Evolutionary conservation across 805 yeast genomes (phyloP).

Genomic region (Ogataea thermomethanolica): DNA sequence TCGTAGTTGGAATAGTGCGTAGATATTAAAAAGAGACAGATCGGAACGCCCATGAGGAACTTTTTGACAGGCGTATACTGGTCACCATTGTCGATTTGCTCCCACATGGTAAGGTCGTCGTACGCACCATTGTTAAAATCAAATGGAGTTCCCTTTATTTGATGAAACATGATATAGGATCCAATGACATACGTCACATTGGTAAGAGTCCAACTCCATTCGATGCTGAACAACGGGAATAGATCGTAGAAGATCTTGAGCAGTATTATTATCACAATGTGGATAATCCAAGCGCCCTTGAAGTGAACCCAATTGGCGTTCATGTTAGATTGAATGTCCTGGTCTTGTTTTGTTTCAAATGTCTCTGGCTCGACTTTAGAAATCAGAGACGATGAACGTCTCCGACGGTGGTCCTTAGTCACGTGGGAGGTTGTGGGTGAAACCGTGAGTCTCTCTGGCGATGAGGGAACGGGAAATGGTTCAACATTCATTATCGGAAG

Average conservation of each 20-base stretch:
- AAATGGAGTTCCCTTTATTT: slow-evolving; percentile 95
- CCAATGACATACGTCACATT: slow-evolving; percentile 88
- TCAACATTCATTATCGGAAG: slow-evolving; percentile 19
- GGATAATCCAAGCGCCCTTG: slow-evolving; percentile 96
- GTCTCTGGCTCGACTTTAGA: slow-evolving; percentile 94
- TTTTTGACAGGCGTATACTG: slow-evolving; percentile 96
- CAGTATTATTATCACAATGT: slow-evolving; percentile 73
- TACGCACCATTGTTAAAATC: slow-evolving; percentile 96
- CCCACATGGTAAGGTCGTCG: slow-evolving; percentile 98
- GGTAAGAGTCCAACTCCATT: slow-evolving; percentile 91
- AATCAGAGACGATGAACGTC: slow-evolving; percentile 85
- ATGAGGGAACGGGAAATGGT: slow-evolving; percentile 33
- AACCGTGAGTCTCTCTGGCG: slow-evolving; percentile 33
- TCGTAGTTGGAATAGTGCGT: slow-evolving; percentile 91
- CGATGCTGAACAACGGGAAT: slow-evolving; percentile 75
- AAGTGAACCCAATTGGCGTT: slow-evolving; percentile 96
- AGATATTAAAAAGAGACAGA: slow-evolving; percentile 75
- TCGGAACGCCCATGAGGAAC: slow-evolving; percentile 89
- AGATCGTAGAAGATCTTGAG: slow-evolving; percentile 75
- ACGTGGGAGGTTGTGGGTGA: slow-evolving; percentile 34
- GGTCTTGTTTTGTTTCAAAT: slow-evolving; percentile 88
- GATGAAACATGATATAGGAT: slow-evolving; percentile 92
- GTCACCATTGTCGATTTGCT: slow-evolving; percentile 85
- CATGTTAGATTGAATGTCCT: slow-evolving; percentile 79
- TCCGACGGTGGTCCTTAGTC: slow-evolving; percentile 37